phyloP scores from a whole-genome alignment of 78 protist genomes.

The Dictyostelium intermedium region DNA sequence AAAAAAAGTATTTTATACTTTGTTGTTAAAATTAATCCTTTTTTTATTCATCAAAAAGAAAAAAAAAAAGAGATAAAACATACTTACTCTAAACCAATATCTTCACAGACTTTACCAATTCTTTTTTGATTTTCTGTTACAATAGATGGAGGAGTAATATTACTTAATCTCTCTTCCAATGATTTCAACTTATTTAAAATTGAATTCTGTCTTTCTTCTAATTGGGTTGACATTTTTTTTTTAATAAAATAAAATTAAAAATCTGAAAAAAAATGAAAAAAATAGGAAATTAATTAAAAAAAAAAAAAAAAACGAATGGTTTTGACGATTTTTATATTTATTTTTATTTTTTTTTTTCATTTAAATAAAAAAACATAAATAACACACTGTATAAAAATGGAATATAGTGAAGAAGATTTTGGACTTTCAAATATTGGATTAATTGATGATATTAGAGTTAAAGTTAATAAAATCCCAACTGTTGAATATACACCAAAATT shows the following conservation, averaged over 20 bases:
- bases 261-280: background rate
- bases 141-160: background rate
- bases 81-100: constrained; percentile 23
- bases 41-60: too few species aligned
- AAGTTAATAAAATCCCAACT: constrained; percentile 17
- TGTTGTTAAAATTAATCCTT: background rate
- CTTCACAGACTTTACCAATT: background rate
- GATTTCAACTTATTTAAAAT: background rate
- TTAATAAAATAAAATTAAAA: background rate
- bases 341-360: background rate
- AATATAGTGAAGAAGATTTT: constrained; percentile 7
- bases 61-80: too few species aligned
- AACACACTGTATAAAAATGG: background rate
- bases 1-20: background rate
- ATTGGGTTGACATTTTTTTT: background rate
- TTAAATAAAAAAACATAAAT: background rate
- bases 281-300: background rate
- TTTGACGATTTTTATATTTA: background rate
- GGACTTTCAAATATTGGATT: constrained; percentile 16
- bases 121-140: constrained; percentile 23
- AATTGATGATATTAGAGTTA: background rate
- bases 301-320: background rate
- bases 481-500: constrained; percentile 47
- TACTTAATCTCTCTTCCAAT: background rate
- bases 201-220: constrained; percentile 17